phyloP scores from a whole-genome alignment of 495 filamentous ascomycete species.

The Lichenothelia convexa region DNA sequence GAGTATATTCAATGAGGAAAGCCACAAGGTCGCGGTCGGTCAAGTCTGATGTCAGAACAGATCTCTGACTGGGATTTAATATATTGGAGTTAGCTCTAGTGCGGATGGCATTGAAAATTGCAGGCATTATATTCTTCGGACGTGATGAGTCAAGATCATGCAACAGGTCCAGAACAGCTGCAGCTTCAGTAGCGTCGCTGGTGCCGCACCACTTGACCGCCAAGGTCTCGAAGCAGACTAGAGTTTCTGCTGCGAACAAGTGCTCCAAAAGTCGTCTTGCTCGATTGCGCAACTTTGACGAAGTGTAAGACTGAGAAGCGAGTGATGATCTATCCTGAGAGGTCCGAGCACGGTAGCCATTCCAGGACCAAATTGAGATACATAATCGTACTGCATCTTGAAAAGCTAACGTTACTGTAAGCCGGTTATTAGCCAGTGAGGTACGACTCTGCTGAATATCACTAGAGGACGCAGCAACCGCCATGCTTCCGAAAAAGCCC shows the following conservation, averaged over 20 bases:
- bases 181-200: slow-evolving; percentile 2
- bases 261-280: slow-evolving; percentile 78
- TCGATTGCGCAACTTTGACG: slow-evolving; percentile 72
- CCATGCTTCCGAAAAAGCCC: slow-evolving; percentile 94
- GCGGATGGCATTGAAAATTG: slow-evolving; percentile 94
- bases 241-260: slow-evolving; percentile 79
- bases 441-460: slow-evolving; percentile 58
- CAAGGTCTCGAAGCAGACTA: slow-evolving; percentile 85
- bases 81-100: slow-evolving; percentile 73
- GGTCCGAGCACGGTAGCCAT: slow-evolving; percentile 39
- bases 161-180: slow-evolving; percentile 57
- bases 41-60: slow-evolving; percentile 66
- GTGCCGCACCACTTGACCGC: slow-evolving; percentile 56
- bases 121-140: slow-evolving; percentile 82
- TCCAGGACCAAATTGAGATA: slow-evolving; percentile 93
- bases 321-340: slow-evolving; percentile 43
- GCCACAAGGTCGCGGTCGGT: slow-evolving; percentile 65
- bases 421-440: slow-evolving; percentile 71
- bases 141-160: slow-evolving; percentile 82
- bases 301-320: slow-evolving; percentile 78
- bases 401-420: slow-evolving; percentile 90
- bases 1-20: slow-evolving; percentile 77
- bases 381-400: slow-evolving; percentile 86
- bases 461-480: slow-evolving; percentile 72
- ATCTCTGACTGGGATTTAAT: slow-evolving; percentile 63